phyloP scores from a whole-genome alignment of 768 basidiomycete genomes.

The Steccherinum ochraceum region DNA sequence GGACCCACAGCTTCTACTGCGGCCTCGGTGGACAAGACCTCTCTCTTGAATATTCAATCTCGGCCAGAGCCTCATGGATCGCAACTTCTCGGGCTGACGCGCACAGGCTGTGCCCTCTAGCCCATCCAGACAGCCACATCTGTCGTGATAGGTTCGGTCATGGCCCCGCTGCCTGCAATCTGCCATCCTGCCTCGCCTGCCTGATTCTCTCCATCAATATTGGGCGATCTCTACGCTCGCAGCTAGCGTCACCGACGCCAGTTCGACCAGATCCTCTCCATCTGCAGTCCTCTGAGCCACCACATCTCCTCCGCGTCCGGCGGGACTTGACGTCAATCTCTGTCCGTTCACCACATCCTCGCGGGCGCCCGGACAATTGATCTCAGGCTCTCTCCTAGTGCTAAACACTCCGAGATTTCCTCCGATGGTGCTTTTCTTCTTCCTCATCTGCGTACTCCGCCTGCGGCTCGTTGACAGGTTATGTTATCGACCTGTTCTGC shows the following conservation, averaged over 20 bases:
- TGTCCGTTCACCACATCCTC: neutral
- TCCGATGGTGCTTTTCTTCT: neutral
- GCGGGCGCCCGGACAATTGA: neutral
- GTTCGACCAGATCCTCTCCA: neutral
- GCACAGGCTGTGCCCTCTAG: neutral
- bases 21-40: neutral
- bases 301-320: neutral
- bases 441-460: no score
- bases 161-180: neutral
- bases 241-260: no score
- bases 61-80: neutral
- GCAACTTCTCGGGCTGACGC: neutral
- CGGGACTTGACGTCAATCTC: neutral
- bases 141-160: neutral
- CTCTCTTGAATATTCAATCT: no score
- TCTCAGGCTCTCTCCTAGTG: neutral
- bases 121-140: neutral
- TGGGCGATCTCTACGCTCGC: no score
- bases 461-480: no score
- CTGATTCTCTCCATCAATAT: neutral
- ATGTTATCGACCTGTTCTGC: no score
- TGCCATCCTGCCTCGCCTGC: neutral
- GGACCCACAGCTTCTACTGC: neutral
- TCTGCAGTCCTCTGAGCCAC: neutral
- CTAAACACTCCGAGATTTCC: neutral